Evolutionary conservation across 495 filamentous ascomycete species (phyloP).

Genomic region (Hyaloscypha finlandica): DNA sequence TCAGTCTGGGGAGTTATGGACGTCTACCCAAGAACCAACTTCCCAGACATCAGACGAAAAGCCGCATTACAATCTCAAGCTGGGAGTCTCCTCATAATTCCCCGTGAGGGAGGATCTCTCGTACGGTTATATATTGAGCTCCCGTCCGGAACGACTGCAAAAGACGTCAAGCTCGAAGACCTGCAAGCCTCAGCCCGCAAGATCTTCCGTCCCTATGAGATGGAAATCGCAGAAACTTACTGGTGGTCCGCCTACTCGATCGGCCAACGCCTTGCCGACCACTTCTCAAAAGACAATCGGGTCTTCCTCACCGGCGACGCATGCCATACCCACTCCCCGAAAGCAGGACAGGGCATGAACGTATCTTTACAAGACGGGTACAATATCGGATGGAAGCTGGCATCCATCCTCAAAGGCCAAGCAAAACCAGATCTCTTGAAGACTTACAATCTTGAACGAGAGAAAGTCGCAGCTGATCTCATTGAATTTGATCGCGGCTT

Average conservation of each 20-base stretch:
- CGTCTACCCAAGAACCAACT: constrained; percentile 69
- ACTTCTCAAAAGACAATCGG: constrained; percentile 55
- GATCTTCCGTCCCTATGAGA: constrained; percentile 55
- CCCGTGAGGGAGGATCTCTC: constrained; percentile 63
- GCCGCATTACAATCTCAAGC: constrained; percentile 52
- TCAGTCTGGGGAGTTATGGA: constrained; percentile 86
- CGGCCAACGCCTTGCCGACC: constrained; percentile 59
- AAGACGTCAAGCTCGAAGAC: constrained; percentile 52
- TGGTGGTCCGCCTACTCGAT: constrained; percentile 70
- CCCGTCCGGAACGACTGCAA: constrained; percentile 36
- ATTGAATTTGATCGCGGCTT: constrained; percentile 75
- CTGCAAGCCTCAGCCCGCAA: constrained; percentile 58
- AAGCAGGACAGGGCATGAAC: constrained; percentile 77
- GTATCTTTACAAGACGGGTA: constrained; percentile 60
- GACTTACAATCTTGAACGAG: constrained; percentile 71
- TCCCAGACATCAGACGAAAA: constrained; percentile 72
- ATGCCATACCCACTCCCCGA: constrained; percentile 71
- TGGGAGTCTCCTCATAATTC: constrained; percentile 63
- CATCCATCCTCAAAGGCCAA: constrained; percentile 59
- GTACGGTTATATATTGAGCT: constrained; percentile 66
- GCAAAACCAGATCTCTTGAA: constrained; percentile 57
- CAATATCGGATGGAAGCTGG: constrained; percentile 84
- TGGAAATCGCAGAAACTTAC: constrained; percentile 46
- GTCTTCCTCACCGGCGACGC: constrained; percentile 72
- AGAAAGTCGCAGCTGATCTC: constrained; percentile 67